Evolutionary conservation across 2,329 filamentous ascomycete species (phyloP).

Genomic region (Botrytis galanthina): DNA sequence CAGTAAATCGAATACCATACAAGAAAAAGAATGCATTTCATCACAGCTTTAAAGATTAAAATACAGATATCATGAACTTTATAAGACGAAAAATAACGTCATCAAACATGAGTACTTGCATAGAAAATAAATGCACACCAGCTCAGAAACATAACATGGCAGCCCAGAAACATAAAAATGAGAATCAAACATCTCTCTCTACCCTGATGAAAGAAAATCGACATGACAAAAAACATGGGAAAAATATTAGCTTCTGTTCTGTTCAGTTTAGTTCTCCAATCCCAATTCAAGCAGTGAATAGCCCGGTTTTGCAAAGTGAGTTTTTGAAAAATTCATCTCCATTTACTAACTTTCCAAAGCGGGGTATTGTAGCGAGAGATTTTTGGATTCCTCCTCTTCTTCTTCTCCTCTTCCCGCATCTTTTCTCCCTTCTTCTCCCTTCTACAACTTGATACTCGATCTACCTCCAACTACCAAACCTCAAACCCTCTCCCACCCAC

Average conservation of each 20-base stretch:
- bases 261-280: neutral
- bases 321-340: neutral
- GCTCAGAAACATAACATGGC: neutral
- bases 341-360: neutral
- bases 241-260: neutral
- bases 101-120: accelerated
- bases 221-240: neutral
- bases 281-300: neutral
- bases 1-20: accelerated
- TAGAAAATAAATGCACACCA: neutral
- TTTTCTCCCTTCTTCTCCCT: neutral
- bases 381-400: neutral
- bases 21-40: accelerated
- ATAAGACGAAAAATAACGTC: neutral
- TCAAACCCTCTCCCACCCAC: neutral
- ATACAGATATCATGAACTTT: neutral
- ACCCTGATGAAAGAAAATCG: too few relatives aligned
- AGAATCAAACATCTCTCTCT: too few relatives aligned
- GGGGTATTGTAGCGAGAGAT: too few relatives aligned
- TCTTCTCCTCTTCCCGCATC: neutral
- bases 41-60: too few relatives aligned
- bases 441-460: neutral
- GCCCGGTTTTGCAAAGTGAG: neutral
- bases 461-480: neutral
- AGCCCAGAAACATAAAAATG: too few relatives aligned